Evolutionary conservation across 768 basidiomycete genomes (phyloP), one percentile per base, ranked within the genome.

Genomic region (Lactarius hengduanensis): DNA sequence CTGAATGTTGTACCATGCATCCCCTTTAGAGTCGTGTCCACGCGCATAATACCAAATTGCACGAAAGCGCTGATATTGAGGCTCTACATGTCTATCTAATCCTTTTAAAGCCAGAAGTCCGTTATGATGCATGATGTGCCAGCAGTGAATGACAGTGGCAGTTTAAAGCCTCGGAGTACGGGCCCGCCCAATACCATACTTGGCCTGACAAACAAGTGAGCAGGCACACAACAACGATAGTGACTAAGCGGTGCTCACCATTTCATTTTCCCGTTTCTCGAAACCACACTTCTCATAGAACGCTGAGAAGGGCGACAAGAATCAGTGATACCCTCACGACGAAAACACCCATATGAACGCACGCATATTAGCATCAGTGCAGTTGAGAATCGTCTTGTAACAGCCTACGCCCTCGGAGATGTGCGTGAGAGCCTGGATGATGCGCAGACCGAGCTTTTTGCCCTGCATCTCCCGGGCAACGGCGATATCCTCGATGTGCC

Each of bases 351-450:
- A 53, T 26, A 26, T 54, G 26, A 41, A 86, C 95, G 77, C 74
- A 98, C 96, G 91, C 69, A 95, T 89, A 72, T 99, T 99, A 62
- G 82, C 81, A 67, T 93, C 86, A 74, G 84, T 92, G 76, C 97
- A 99, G 76, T 99, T 96, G 74, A 99, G 78, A 72, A 99, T 98
- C 18, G 95, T 95, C 88, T 99, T 99, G 80, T 98, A 99, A 77
- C 91, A 84, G 55, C 96, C 88, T 67, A 80, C 78, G 69, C 76
- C 79, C 84, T 95, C 90, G 75, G 92, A 91, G 73, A 98, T 88
- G 61, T 82, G 83, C 2, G 90, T 92, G 72, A 98, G 82, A 5
- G 92, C 90, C 71, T 92, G 84, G 74, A 99, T 94, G 71, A 98
- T 81, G 71, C 89, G 83, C 77, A 92, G 76, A 0, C 97, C 97